phyloP scores from a whole-genome alignment of 2,329 filamentous ascomycete genomes.

The Sporothrix humicola region DNA sequence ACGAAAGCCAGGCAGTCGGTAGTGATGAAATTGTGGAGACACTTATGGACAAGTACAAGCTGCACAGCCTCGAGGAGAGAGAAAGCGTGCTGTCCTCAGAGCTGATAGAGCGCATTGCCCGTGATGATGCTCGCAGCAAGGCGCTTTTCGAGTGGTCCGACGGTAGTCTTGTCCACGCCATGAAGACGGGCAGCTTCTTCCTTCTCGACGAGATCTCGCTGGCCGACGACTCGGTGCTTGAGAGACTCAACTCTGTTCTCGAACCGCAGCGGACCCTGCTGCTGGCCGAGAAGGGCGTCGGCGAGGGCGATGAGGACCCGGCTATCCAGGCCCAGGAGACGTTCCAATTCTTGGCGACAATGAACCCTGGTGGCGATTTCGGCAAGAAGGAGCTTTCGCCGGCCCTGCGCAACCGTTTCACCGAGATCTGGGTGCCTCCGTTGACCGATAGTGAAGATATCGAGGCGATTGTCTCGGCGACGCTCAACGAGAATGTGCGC shows the following conservation, averaged over 20 bases:
- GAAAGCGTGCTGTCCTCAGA: slow-evolving; percentile 53
- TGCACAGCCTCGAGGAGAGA: slow-evolving; percentile 52
- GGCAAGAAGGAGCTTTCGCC: slow-evolving; percentile 97
- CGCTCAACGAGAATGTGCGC: slow-evolving; percentile 59
- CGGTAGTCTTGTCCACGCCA: slow-evolving; percentile 89
- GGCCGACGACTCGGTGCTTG: slow-evolving; percentile 94
- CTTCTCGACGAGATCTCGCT: slow-evolving; percentile 97
- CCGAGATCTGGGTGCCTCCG: slow-evolving; percentile 96
- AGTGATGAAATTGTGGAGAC: slow-evolving; percentile 55
- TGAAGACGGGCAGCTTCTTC: slow-evolving; percentile 89
- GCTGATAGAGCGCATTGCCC: slow-evolving; percentile 54
- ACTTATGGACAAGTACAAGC: slow-evolving; percentile 65
- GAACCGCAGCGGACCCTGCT: slow-evolving; percentile 86
- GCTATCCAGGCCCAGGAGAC: slow-evolving; percentile 75
- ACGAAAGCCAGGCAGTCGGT: background rate
- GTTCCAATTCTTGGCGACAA: slow-evolving; percentile 97
- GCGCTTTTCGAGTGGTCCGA: slow-evolving; percentile 97
- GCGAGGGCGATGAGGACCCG: slow-evolving; percentile 66
- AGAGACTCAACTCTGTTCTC: slow-evolving; percentile 93
- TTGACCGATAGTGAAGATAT: slow-evolving; percentile 86
- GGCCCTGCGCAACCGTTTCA: slow-evolving; percentile 93
- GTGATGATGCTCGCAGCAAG: slow-evolving; percentile 68
- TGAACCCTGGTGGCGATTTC: slow-evolving; percentile 99
- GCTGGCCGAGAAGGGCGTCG: slow-evolving; percentile 93
- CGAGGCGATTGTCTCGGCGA: slow-evolving; percentile 80